Base-by-base conservation (phyloP, 352 stramenopile genomes). In the Pythium apleroticum region DNA sequence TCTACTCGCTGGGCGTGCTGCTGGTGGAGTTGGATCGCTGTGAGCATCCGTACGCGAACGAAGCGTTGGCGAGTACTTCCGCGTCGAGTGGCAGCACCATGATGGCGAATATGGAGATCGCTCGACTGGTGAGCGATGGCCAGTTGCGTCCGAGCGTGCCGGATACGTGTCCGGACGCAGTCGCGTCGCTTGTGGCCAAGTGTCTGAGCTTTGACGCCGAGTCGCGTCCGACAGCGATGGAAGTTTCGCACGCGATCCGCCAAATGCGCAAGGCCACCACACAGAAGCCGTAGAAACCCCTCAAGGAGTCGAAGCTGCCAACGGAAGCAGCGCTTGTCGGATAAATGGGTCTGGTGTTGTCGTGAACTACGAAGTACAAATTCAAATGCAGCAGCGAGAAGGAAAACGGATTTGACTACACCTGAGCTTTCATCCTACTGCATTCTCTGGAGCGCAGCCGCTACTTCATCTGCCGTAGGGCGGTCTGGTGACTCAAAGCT, bases 1-100 rank as follows among this genome's bases (percentile, higher is more conserved):
- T 77, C 19, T 77, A 77, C 54, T 75, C 66, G 35, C 63, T 77
- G 15, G 71, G 71, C 10, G 67, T 77, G 31, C 28, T 77, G 33
- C 52, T 77, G 19, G 65, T 71, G 10, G 39, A 46, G 19, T 17
- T 46, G 1, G 39, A 46, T 17, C 6, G 39, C 19, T 20, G 39
- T 4, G 5, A 63, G 63, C 37, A 45, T 9, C 39, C 69, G 37
- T 63, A 74, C 35, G 66, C 55, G n/a, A 12, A 52, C 5, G 17
- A 22, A 4, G 11, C 33, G 37, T 17, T 46, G 28, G 2, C 60
- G 28, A 14, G 60, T 57, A 33, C 50, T 48, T 30, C 57, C 41
- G 17, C 55, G 39, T 46, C 39, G 8, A 14, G 6, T 19, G 35
- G 14, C 4, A 19, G 12, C 35, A 12, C 19, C 6, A 17, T 41